Percentiles rank a stretch among this genome's conserved stretches.
phyloP scores from a whole-genome alignment of 148 eudicot genomes.

The Pouteria glomerata region DNA sequence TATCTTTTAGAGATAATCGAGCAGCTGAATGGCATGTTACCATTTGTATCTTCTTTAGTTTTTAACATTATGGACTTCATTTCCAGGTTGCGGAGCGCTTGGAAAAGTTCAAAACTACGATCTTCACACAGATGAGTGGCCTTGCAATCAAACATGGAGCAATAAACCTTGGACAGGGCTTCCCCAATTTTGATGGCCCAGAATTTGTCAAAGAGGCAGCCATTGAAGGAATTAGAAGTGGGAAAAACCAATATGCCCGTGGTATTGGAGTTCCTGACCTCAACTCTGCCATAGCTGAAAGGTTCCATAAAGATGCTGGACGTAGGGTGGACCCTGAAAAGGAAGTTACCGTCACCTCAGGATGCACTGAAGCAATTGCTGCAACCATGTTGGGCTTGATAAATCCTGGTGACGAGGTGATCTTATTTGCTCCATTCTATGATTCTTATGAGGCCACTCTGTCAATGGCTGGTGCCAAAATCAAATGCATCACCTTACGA shows the following conservation, averaged over 20 bases:
- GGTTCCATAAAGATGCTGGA: constrained; percentile 83
- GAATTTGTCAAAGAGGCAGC: constrained; percentile 97
- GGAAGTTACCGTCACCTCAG: constrained; percentile 96
- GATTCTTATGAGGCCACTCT: constrained; percentile 95
- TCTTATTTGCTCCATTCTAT: constrained; percentile 93
- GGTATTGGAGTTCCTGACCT: constrained; percentile 93
- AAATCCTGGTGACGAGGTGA: constrained; percentile 90
- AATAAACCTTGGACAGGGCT: constrained; percentile 95
- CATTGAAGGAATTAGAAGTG: constrained; percentile 73
- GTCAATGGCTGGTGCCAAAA: constrained; percentile 94
- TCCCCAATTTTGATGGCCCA: constrained; percentile 98
- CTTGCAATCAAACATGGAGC: constrained; percentile 96
- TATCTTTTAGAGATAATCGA: neutral
- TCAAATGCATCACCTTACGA: constrained; percentile 64
- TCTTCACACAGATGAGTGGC: constrained; percentile 95
- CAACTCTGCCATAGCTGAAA: constrained; percentile 69
- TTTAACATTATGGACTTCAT: neutral
- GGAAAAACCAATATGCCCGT: constrained; percentile 96
- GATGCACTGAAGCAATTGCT: constrained; percentile 99
- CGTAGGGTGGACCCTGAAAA: constrained; percentile 83
- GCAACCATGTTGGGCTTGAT: constrained; percentile 91
- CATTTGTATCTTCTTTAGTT: neutral
- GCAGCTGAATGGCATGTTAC: neutral
- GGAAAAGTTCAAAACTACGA: constrained; percentile 95
- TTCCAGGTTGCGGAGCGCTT: constrained; percentile 84